These are phyloP conservation scores for Citrullus amarus DNA, from an alignment of 306 rosid genomes.

Conservation along the genomic window DNA sequence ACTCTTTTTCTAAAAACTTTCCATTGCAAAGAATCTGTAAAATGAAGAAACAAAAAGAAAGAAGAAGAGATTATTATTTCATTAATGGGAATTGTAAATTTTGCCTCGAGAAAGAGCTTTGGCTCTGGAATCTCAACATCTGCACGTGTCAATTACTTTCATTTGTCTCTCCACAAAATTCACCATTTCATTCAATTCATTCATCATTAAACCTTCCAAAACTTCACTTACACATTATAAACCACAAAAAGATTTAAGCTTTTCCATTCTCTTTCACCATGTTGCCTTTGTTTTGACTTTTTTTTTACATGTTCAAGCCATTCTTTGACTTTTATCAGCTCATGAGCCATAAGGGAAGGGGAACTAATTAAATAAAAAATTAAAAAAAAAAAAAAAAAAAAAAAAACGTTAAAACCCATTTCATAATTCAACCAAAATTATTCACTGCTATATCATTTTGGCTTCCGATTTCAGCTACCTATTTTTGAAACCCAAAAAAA, in stretches of 20 bases:
- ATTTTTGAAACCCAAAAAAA: no score
- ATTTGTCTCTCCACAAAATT: neutral
- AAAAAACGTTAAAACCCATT: neutral
- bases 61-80: neutral
- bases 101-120: constrained; percentile 6
- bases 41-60: neutral
- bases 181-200: neutral
- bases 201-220: neutral
- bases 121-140: neutral
- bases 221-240: neutral
- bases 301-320: neutral
- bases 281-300: neutral
- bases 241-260: neutral
- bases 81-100: neutral
- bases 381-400: neutral
- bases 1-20: neutral
- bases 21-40: neutral
- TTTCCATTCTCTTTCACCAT: neutral
- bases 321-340: constrained; percentile 1
- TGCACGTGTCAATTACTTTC: constrained; percentile 5
- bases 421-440: neutral
- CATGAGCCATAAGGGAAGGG: neutral
- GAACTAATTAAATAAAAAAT: neutral
- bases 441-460: neutral
- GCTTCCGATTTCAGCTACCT: neutral